Evolutionary conservation across 2,329 filamentous ascomycete genomes (phyloP).

Genomic region (Alternaria panax): DNA sequence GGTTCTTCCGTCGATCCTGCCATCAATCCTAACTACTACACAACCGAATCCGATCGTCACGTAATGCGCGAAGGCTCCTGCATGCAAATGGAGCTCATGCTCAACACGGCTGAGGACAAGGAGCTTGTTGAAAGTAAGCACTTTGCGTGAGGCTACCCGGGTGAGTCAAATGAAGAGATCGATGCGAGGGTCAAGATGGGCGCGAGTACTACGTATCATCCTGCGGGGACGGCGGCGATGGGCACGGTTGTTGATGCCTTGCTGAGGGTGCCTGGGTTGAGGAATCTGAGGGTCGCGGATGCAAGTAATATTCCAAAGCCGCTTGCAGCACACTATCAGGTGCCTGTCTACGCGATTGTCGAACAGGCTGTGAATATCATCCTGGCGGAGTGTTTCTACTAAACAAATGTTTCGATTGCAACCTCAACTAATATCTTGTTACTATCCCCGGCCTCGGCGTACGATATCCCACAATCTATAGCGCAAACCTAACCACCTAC

Average conservation of each 20-base stretch:
- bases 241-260: constrained; percentile 58
- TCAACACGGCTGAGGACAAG: constrained; percentile 54
- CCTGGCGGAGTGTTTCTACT: background rate
- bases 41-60: constrained; percentile 59
- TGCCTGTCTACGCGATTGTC: constrained; percentile 23
- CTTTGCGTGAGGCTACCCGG: background rate
- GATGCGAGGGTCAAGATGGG: constrained; percentile 56
- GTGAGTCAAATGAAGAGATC: constrained; percentile 58
- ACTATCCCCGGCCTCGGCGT: background rate
- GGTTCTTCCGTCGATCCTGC: constrained; percentile 49
- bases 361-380: background rate
- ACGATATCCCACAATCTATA: background rate
- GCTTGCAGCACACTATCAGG: constrained; percentile 34
- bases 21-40: constrained; percentile 61
- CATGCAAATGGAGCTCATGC: constrained; percentile 53
- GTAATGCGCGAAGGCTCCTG: constrained; percentile 57
- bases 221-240: constrained; percentile 66
- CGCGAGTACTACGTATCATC: constrained; percentile 61
- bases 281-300: constrained; percentile 57
- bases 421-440: background rate
- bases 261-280: constrained; percentile 59
- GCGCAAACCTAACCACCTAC: background rate
- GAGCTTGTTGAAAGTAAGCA: constrained; percentile 41
- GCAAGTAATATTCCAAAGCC: constrained; percentile 37
- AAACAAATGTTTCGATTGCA: background rate